Base-by-base conservation (phyloP, 371 early-diverging fungal genomes). In the Circinella umbellata region DNA sequence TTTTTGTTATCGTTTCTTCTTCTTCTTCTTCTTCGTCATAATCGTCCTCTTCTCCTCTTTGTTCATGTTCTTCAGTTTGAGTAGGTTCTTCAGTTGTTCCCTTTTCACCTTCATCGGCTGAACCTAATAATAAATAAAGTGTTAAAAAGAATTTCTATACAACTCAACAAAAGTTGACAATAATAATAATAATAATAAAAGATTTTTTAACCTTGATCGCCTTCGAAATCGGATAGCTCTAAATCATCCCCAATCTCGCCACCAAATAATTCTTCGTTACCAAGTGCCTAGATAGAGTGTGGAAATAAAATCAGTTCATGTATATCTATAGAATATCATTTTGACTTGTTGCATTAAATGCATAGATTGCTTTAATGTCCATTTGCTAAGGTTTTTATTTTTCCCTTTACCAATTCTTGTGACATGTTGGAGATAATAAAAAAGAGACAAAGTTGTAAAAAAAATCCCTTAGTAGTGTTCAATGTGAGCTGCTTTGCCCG, bases 161-260 rank as follows among this genome's bases (percentile, higher is more conserved):
- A 4, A 38, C 17, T 15, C 48, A 15, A 9, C 38, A 11, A 39
- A 34, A 37, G 34, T 42, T 20, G n/a, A n/a, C 4, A 5, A 51
- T n/a, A 51, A 15, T 4, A 14, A 51, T 17, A n/a, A 15, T 51
- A 14, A 13, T 15, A 51, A 17, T 15, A 47, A 11, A 47, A 14
- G 6, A 27, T 51, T 9, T 9, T 36, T 37, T 66, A 73, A 79
- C 81, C 76, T 75, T 76, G 78, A 64, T 81, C 81, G 38, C 75
- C 81, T 48, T 82, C 83, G 68, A 82, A 80, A 74, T 82, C 83
- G 66, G 79, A 79, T 68, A 82, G 72, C 65, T 80, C 82, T 27
- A 71, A 73, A 46, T 69, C 77, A 38, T 72, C 77, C 42, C 75
- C 70, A 64, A 60, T 65, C 17, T 67, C 68, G 34, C 68, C 48